These are phyloP conservation scores for Bipolaris gigantea DNA, from an alignment of 2,329 filamentous ascomycete genomes.

Conservation along the genomic window DNA sequence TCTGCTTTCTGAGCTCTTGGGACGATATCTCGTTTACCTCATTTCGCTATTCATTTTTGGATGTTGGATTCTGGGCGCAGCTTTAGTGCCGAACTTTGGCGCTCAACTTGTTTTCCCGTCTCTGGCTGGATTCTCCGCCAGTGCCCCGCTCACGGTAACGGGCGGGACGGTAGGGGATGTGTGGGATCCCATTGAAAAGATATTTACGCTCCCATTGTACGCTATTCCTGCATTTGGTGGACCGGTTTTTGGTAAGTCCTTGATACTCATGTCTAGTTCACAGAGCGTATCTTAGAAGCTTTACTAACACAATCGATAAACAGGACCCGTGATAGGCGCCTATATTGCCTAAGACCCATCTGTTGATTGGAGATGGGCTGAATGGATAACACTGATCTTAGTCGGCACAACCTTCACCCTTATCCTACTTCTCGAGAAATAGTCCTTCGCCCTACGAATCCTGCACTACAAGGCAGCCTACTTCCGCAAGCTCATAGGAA, in stretches of 20 bases:
- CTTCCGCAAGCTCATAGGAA: constrained; percentile 33
- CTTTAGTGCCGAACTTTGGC: constrained; percentile 50
- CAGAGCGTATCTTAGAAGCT: neutral
- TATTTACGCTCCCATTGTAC: constrained; percentile 32
- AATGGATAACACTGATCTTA: constrained; percentile 33
- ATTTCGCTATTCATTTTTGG: constrained; percentile 28
- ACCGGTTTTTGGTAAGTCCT: constrained; percentile 18
- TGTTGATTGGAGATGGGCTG: constrained; percentile 31
- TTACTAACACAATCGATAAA: neutral
- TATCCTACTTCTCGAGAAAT: constrained; percentile 21
- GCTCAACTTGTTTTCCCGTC: constrained; percentile 54
- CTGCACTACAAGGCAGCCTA: constrained; percentile 43
- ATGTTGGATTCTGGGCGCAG: constrained; percentile 40
- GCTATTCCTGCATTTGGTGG: constrained; percentile 20
- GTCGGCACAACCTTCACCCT: constrained; percentile 16
- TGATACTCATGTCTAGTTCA: neutral
- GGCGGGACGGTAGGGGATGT: constrained; percentile 26
- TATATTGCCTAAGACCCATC: constrained; percentile 25
- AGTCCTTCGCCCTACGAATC: constrained; percentile 26
- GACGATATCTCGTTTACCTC: constrained; percentile 46
- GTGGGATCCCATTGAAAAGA: constrained; percentile 26
- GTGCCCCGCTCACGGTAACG: constrained; percentile 32
- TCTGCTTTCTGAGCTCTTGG: constrained; percentile 54
- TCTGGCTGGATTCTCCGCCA: constrained; percentile 53
- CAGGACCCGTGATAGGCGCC: constrained; percentile 51